A percentile compares a stretch with the other conserved stretches of the same genome.
Evolutionary conservation across 192 early-diverging fungal genomes (phyloP).

Genomic region (Backusella luteola): DNA sequence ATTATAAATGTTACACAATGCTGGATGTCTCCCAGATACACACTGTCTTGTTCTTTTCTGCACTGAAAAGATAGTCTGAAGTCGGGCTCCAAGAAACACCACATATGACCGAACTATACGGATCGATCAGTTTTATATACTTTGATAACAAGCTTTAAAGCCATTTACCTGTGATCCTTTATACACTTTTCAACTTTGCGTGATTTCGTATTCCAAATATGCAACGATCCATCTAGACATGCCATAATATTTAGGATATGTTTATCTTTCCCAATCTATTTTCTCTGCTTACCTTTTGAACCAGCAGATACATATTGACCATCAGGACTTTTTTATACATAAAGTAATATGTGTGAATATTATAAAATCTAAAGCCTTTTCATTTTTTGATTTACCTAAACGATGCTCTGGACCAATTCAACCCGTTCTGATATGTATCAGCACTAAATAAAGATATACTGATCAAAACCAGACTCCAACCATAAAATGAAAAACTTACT

Average conservation of each 20-base stretch:
- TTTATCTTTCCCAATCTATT: not conserved
- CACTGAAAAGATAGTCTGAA: conserved; percentile 63
- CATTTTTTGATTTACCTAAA: conserved; percentile 50
- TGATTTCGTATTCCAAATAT: conserved; percentile 72
- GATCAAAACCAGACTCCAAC: not conserved
- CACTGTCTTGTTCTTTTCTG: conserved; percentile 62
- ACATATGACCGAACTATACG: conserved; percentile 52
- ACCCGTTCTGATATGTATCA: conserved; percentile 74
- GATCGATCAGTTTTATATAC: not conserved
- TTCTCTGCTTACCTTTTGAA: conserved; percentile 46
- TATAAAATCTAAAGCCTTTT: not conserved
- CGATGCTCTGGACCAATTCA: conserved; percentile 88
- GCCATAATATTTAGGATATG: not conserved
- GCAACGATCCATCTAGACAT: conserved; percentile 67
- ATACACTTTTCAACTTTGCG: conserved; percentile 64
- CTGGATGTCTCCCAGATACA: conserved; percentile 46
- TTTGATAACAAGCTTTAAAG: too few species aligned
- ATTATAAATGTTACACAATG: not conserved
- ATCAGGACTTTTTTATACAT: conserved; percentile 67
- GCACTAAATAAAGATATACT: conserved; percentile 39
- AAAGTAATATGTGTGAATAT: not conserved
- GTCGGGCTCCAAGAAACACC: conserved; percentile 67
- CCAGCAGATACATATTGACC: conserved; percentile 81
- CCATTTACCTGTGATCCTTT: conserved; percentile 65
- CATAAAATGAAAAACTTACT: conserved; percentile 37